phyloP scores from a whole-genome alignment of 1,284 basidiomycete species.

The Meripilus lineatus region DNA sequence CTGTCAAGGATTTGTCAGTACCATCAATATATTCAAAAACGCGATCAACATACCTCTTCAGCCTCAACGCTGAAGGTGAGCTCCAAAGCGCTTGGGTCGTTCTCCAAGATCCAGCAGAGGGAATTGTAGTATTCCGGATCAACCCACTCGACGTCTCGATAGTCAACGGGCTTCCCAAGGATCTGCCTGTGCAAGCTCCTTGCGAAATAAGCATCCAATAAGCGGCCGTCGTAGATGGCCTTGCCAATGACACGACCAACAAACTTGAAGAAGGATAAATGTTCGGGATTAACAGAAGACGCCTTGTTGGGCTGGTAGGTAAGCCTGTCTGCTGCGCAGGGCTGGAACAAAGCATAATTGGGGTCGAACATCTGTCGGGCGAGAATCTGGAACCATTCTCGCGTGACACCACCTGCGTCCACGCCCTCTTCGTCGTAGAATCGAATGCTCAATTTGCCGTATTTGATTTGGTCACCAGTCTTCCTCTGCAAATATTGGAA shows the following conservation, averaged over 20 bases:
- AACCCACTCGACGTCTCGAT: conserved; percentile 92
- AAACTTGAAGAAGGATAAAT: conserved; percentile 98
- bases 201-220: conserved; percentile 98
- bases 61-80: conserved; percentile 89
- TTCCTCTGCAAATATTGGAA: conserved; percentile 90
- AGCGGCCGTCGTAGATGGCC: conserved; percentile 91
- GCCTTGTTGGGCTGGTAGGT: conserved; percentile 98
- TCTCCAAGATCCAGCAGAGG: conserved; percentile 87
- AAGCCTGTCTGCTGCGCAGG: conserved; percentile 89
- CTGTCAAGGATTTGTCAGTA: conserved; percentile 31
- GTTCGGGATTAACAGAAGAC: conserved; percentile 92
- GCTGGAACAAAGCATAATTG: conserved; percentile 98
- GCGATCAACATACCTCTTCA: conserved; percentile 67
- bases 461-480: conserved; percentile 95
- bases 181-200: conserved; percentile 93
- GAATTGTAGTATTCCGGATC: conserved; percentile 97
- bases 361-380: conserved; percentile 99
- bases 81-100: conserved; percentile 82
- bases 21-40: conserved; percentile 7
- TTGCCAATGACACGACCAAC: conserved; percentile 97
- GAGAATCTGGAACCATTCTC: conserved; percentile 98
- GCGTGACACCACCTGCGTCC: conserved; percentile 96
- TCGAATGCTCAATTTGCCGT: conserved; percentile 94
- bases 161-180: conserved; percentile 87
- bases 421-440: conserved; percentile 99